Evolutionary conservation across 352 stramenopile genomes (phyloP), one percentile per base, ranked within the genome.

Genomic region (Globisporangium emineosum): DNA sequence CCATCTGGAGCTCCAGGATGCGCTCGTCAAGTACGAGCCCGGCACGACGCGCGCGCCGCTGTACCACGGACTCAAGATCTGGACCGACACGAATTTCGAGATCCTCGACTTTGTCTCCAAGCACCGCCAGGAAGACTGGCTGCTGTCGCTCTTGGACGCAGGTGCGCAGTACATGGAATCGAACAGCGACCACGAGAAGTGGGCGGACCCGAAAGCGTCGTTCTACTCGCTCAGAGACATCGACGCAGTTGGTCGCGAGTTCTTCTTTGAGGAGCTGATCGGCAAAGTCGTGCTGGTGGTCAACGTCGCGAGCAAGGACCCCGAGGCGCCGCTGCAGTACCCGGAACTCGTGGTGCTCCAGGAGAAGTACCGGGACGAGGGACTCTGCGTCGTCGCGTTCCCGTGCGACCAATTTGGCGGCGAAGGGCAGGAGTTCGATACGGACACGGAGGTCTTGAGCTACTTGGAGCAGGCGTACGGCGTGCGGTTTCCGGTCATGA

Each of bases 221-320:
- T 70, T 67, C 50, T 69, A 69, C 27, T 43, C 56, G 27, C 57
- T 69, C 29, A 35, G 7, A 9, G 62, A 68, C 19, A 49, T 57
- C 10, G 51, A 71, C 10, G 60, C 58, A 1, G 32, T 30, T 13
- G 67, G 67, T 4, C 15, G 69, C 7, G 19, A 29, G 23, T 54
- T 79, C 17, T 32, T 29, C 4, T 66, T 84, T 63, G 58, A 62
- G 25, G 35, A 47, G 27, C 57, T 69, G 52, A 12, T 66, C n/a
- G 76, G 76, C 45, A 67, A 86, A 21, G 79, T 93, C 57, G 65
- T 85, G 25, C 43, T 77, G 32, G 77, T 96, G 67, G 84, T 94
- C 2, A 96, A 94, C 62, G 86, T 93, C 17, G 88, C 86, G 12
- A 87, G 75, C 2, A 81, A 84, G 72, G 91, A 89, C 78, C 81